Evolutionary conservation across 140 eudicot species (phyloP).

Genomic region (Ambrosia hybrid): DNA sequence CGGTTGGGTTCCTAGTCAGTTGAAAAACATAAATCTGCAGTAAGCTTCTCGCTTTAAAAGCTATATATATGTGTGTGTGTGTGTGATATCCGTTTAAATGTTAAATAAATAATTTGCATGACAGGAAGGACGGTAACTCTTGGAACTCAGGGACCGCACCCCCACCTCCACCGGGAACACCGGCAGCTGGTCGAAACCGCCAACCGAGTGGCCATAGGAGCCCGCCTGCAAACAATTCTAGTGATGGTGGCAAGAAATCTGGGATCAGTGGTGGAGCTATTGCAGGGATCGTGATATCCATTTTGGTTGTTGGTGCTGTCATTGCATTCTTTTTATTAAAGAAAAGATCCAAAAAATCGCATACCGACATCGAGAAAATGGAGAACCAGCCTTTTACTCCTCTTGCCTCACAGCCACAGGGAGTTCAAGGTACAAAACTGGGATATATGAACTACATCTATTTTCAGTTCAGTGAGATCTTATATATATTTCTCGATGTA

Average conservation of each 20-base stretch:
- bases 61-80: background rate
- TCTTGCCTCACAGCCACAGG: slow-evolving; percentile 62
- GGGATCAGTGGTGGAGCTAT: slow-evolving; percentile 77
- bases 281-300: slow-evolving; percentile 81
- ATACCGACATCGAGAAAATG: slow-evolving; percentile 66
- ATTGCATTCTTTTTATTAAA: slow-evolving; percentile 69
- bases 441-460: background rate
- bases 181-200: slow-evolving; percentile 43
- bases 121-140: slow-evolving; percentile 77
- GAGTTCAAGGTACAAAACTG: slow-evolving; percentile 40
- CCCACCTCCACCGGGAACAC: slow-evolving; percentile 98
- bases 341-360: slow-evolving; percentile 61
- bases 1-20: slow-evolving; percentile 85
- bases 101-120: slow-evolving; percentile 24
- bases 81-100: background rate
- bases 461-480: too few species aligned
- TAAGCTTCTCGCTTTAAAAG: slow-evolving; percentile 40
- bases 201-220: slow-evolving; percentile 14
- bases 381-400: slow-evolving; percentile 80
- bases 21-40: slow-evolving; percentile 77
- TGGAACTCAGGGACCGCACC: slow-evolving; percentile 92
- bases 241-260: slow-evolving; percentile 58
- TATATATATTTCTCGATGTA: background rate
- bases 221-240: slow-evolving; percentile 37
- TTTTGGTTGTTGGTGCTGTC: slow-evolving; percentile 82